Evolutionary conservation across 192 early-diverging fungal genomes (phyloP), one percentile per base, ranked within the genome.

Genomic region (Kappamyces sp.): DNA sequence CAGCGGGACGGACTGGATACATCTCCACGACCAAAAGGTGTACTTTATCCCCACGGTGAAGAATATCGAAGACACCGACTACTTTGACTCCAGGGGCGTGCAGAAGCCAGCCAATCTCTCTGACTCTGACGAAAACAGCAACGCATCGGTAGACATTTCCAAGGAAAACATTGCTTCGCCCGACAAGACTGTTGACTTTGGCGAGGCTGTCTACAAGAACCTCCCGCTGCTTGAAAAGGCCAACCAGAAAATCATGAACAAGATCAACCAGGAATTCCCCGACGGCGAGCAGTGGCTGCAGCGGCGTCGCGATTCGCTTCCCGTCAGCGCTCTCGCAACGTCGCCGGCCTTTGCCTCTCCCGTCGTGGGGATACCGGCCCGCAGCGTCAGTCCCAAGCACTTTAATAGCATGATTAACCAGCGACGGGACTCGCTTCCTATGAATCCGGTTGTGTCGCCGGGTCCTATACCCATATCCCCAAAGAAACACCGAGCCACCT

Each of bases 141-240:
- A 60, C 39, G 39, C 46, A 23, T 6, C 8, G 31, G 50, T 32
- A 41, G 64, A 49, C 0, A 46, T 36, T 10, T 37, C 48, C 12
- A 40, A 64, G 32, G 55, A 23, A 49, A 53, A 50, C n/a, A 50
- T 36, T n/a, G 37, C 54, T 2, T 41, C 35, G 32, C 51, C 51
- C 5, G 48, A 40, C 6, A 38, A 51, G 5, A 40, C 23, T 3
- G 36, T 73, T 5, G 74, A 92, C 61, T 97, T 97, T 78, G 94
- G 94, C 32, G 84, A 90, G 7, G 92, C 93, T 69, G 86, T 83
- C 4, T 96, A 88, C 76, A 94, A 93, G 53, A 97, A 97, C 66
- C 58, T 97, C 43, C 86, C 85, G 1, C 74, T 84, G 13, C 76
- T 97, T 1, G 94, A 92, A 57, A 88, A 92, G 51, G 93, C 91